Percentiles rank a stretch among this genome's conserved stretches.
Conservation (phyloP, 139 green algal species). For the Coelastrella sp. region DNA sequence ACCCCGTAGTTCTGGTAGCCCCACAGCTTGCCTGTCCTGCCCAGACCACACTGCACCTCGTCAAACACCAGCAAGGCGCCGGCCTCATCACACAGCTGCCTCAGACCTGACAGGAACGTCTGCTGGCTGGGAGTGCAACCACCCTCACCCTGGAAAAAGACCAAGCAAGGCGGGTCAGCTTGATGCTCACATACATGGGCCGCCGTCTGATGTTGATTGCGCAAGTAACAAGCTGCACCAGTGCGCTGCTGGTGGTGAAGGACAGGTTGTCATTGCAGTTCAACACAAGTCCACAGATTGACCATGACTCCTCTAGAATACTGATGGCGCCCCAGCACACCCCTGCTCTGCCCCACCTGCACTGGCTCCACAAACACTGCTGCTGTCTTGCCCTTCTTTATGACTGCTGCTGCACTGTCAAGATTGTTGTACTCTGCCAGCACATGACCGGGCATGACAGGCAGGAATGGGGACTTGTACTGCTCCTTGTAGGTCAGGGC, state of each 20-base stretch:
- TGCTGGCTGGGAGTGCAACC: constrained; percentile 79
- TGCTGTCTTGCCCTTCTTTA: constrained; percentile 87
- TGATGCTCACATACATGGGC: not conserved
- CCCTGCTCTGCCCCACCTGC: constrained; percentile 61
- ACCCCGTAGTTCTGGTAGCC: constrained; percentile 91
- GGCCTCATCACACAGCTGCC: constrained; percentile 92
- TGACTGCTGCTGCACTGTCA: constrained; percentile 72
- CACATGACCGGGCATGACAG: constrained; percentile 84
- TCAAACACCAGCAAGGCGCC: constrained; percentile 97
- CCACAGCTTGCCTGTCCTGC: constrained; percentile 91
- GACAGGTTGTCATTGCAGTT: no score
- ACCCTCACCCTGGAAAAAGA: constrained; percentile 79
- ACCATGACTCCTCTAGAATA: not conserved
- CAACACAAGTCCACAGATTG: no score
- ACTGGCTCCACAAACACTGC: constrained; percentile 99
- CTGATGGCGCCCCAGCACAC: not conserved
- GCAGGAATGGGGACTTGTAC: constrained; percentile 96
- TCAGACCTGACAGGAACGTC: constrained; percentile 87
- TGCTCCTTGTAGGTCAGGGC: constrained; percentile 96
- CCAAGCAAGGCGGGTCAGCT: constrained; percentile 39
- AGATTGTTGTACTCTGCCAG: constrained; percentile 81
- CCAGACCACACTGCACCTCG: constrained; percentile 87
- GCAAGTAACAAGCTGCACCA: not conserved
- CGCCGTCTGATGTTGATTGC: not conserved
- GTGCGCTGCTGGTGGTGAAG: no score